A percentile compares a stretch with the other conserved stretches of the same genome.
Conservation (phyloP, 768 basidiomycete genomes). For the Calvatia gigantea region DNA sequence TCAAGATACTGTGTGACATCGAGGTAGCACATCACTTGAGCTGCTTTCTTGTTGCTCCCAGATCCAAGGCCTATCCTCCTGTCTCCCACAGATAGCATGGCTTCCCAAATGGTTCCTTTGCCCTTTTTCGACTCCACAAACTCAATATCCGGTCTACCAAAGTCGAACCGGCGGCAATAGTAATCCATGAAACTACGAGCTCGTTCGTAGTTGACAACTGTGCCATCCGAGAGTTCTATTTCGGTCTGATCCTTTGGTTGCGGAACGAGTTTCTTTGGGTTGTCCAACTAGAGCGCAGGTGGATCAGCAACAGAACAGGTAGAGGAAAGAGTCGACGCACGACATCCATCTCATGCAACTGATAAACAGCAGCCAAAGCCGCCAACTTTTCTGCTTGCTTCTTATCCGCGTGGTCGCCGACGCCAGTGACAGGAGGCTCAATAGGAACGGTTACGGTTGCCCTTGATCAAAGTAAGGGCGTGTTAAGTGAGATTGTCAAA, state of each 20-base stretch:
- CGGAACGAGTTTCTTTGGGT: slow-evolving; percentile 27
- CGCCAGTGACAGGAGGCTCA: slow-evolving; percentile 44
- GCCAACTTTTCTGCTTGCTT: slow-evolving; percentile 75
- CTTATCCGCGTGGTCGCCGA: slow-evolving; percentile 57
- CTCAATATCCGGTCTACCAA: slow-evolving; percentile 68
- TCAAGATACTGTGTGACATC: slow-evolving; percentile 89
- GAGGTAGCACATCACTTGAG: slow-evolving; percentile 72
- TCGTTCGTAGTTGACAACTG: slow-evolving; percentile 60
- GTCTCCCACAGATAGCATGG: slow-evolving; percentile 71
- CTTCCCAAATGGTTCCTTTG: slow-evolving; percentile 53
- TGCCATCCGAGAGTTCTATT: slow-evolving; percentile 55
- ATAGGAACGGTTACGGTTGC: slow-evolving; percentile 34
- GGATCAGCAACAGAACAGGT: not conserved
- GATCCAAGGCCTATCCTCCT: slow-evolving; percentile 80
- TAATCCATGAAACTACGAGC: slow-evolving; percentile 94
- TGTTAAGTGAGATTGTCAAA: not conserved
- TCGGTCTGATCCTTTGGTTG: slow-evolving; percentile 19
- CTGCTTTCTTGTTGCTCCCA: slow-evolving; percentile 64
- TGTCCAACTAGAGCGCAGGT: slow-evolving; percentile 32
- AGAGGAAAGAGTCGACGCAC: slow-evolving; percentile 40
- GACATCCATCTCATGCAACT: slow-evolving; percentile 57
- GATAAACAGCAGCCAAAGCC: slow-evolving; percentile 68
- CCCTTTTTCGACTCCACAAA: slow-evolving; percentile 34
- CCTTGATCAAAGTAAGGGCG: slow-evolving; percentile 21
- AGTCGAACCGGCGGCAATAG: slow-evolving; percentile 79